Conservation (phyloP, 495 filamentous ascomycete genomes). For the Neurospora sp. region DNA sequence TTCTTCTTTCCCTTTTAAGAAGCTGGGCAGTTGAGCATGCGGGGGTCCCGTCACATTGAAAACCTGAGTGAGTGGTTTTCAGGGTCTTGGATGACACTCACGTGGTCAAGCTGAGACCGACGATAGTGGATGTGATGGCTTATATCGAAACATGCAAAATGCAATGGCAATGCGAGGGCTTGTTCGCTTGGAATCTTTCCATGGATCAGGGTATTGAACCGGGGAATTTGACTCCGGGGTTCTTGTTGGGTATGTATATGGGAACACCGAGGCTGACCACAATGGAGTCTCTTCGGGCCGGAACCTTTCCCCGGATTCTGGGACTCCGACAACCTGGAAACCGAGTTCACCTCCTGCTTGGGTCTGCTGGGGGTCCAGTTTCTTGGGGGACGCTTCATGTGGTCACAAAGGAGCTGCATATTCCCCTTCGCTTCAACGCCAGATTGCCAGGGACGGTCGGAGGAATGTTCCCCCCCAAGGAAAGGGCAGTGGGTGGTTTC, state of each 20-base stretch:
- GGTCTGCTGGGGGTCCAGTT: neutral
- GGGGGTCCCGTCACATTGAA: neutral
- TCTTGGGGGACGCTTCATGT: neutral
- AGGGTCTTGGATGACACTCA: neutral
- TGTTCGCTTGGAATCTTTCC: neutral
- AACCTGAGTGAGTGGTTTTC: neutral
- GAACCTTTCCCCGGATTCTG: neutral
- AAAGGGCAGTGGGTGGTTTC: neutral
- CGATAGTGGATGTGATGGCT: neutral
- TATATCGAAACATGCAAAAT: neutral
- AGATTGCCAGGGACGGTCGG: neutral
- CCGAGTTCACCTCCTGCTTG: neutral
- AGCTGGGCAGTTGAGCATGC: neutral
- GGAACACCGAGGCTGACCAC: no score
- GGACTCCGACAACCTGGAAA: neutral
- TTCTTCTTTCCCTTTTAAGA: neutral
- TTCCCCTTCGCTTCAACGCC: neutral
- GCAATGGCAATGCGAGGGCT: neutral
- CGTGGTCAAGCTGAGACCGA: neutral
- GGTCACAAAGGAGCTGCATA: neutral
- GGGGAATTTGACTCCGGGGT: neutral
- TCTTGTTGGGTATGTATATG: no score
- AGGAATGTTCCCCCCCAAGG: neutral
- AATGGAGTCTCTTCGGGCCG: no score
- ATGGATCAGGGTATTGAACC: neutral